Evolutionary conservation across 2,329 filamentous ascomycete genomes (phyloP).

Genomic region (Amauroascus niger): DNA sequence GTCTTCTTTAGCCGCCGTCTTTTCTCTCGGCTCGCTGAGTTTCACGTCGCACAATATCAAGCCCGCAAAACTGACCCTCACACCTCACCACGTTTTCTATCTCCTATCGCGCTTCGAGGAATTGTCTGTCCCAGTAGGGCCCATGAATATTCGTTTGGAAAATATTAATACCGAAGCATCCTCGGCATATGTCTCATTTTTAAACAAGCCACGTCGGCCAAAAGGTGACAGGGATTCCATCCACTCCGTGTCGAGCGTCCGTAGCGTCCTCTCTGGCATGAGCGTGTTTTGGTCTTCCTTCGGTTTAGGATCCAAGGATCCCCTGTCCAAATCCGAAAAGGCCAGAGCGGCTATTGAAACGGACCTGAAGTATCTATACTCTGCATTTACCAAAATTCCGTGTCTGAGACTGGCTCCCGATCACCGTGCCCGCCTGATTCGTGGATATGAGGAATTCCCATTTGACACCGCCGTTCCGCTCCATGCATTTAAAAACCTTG

Average conservation of each 20-base stretch:
- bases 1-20: conserved; percentile 65
- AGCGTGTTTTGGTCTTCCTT: conserved; percentile 85
- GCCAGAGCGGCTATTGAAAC: conserved; percentile 76
- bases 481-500: conserved; percentile 95
- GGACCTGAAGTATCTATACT: conserved; percentile 93
- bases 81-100: conserved; percentile 94
- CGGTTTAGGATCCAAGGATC: conserved; percentile 68
- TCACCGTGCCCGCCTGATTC: conserved; percentile 78
- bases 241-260: conserved; percentile 89
- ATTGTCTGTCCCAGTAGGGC: conserved; percentile 76
- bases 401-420: conserved; percentile 85
- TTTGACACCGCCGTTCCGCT: conserved; percentile 95
- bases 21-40: conserved; percentile 75
- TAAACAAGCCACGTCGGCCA: conserved; percentile 70
- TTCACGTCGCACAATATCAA: conserved; percentile 80
- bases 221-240: conserved; percentile 83
- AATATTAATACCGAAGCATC: conserved; percentile 83
- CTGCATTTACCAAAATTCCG: conserved; percentile 95
- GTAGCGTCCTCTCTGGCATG: conserved; percentile 96
- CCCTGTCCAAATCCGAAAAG: conserved; percentile 73
- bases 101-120: conserved; percentile 92
- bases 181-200: conserved; percentile 87
- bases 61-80: conserved; percentile 82
- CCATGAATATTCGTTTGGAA: conserved; percentile 92
- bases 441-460: conserved; percentile 92